Evolutionary conservation across 2,329 filamentous ascomycete species (phyloP), one percentile per base, ranked within the genome.

Genomic region (Fusarium globosum): DNA sequence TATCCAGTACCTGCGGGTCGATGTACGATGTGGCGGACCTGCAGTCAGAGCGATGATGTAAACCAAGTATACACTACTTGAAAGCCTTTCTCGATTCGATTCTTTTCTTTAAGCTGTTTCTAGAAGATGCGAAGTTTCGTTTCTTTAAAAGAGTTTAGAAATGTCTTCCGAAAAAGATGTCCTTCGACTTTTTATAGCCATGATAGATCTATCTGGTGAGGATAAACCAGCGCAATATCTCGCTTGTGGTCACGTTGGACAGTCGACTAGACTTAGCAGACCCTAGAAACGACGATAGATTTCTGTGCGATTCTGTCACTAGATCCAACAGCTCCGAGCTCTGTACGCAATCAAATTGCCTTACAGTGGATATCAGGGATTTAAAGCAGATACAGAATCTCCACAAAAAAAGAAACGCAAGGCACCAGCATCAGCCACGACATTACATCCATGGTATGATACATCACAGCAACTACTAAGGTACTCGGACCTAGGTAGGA

Each of bases 291-390:
- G 57, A 75, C 73, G 71, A 75, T 59, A 55, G 69, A 53, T 74
- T 74, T 74, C 72, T 70, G 55, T 73, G 65, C 61, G 72, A 73
- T 74, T 74, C 72, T 67, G 68, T 66, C 68, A 67, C 49, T 61
- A 66, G 41, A 46, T 35, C 48, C 26, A 52, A n/a, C 23, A 45
- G 39, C 53, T 63, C 57, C 26, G 26, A 28, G 26, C 26, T 28
- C 65, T 64, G 55, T 71, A 57, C 67, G 61, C 70, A 71, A 70
- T 65, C 56, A 69, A 49, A 64, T 65, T 51, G 49, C 49, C 55
- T 71, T 71, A 35, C 35, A 61, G 69, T 69, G 68, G 55, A 57
- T 67, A 51, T 61, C 71, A 73, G 71, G 58, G 70, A 69, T 56
- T 51, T 63, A 43, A 55, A 46, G 42, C 28, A 53, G 16, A 60